Evolutionary conservation across 495 filamentous ascomycete species (phyloP), one percentile per base, ranked within the genome.

Genomic region (Annulohypoxylon stygium): DNA sequence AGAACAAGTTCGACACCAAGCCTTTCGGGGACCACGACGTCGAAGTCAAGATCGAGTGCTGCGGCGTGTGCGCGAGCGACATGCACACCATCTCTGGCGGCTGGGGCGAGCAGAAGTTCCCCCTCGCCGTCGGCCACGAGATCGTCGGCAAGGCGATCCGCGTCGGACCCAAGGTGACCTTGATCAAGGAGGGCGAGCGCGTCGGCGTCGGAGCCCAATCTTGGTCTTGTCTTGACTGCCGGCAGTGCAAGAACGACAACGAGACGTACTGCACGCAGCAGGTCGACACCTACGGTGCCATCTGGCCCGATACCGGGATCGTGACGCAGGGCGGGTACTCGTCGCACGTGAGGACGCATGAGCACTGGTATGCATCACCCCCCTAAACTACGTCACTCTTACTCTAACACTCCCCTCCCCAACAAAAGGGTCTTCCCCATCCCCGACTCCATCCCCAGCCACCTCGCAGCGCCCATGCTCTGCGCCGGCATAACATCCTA

Each of bases 401-500:
- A n/a, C 48, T 4, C 3, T 51, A 11, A 25, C 63, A 67, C n/a
- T 67, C 20, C 51, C 20, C 26, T 18, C 30, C 51, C 20, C 12
- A 10, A 37, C 33, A 4, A 26, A 48, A 85, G 82, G 81, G 86
- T 88, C 25, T 95, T 95, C 83, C 90, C 90, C 25, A 95, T 97
- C 67, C 94, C 95, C 16, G 90, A 93, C 16, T 86, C 83, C 4
- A 87, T 97, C 48, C 80, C 89, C 20, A 89, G 84, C 73, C 85
- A 85, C 47, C 76, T 89, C 34, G 93, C 91, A 1, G 94, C 94
- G 12, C 94, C 93, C 1, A 97, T 74, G 93, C 86, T 97, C 75
- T 97, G 94, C 78, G 94, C 93, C 37, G 94, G 94, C 50, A 81
- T 97, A 34, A 97, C 95, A 1, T 89, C 89, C 33, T 97, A 90